Percentiles rank a stretch among this genome's conserved stretches.
phyloP scores from a whole-genome alignment of 176 grass and related monocot genomes.

The Rhynchospora tenuis region DNA sequence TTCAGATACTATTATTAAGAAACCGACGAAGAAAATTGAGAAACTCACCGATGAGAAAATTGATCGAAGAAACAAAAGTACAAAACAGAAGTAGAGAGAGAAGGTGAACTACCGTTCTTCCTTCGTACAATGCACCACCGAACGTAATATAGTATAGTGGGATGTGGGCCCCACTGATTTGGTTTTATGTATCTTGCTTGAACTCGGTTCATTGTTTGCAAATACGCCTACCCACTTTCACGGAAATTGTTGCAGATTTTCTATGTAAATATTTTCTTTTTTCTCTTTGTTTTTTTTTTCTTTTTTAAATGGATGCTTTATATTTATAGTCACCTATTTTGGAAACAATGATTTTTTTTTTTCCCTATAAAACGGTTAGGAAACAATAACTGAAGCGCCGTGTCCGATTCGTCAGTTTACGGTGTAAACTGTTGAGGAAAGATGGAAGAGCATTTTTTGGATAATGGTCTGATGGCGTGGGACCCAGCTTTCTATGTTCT shows the following conservation, averaged over 20 bases:
- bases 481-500: background rate
- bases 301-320: too few species aligned
- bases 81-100: background rate
- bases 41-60: background rate
- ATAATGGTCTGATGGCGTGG: background rate
- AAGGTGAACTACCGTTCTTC: slow-evolving; percentile 18
- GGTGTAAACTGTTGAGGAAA: background rate
- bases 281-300: background rate
- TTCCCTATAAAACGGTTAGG: background rate
- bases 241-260: too few species aligned
- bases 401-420: background rate
- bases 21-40: background rate
- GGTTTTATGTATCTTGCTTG: background rate
- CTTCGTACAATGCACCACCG: slow-evolving; percentile 3
- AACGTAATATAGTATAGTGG: background rate
- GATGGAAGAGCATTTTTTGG: background rate
- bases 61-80: background rate
- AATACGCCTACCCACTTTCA: background rate
- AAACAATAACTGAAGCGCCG: background rate
- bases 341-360: background rate
- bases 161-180: background rate
- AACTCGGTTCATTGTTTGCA: background rate
- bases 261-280: background rate
- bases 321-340: too few species aligned
- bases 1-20: background rate